Conservation (phyloP, 768 basidiomycete genomes). For the Arthromyces matolae region DNA sequence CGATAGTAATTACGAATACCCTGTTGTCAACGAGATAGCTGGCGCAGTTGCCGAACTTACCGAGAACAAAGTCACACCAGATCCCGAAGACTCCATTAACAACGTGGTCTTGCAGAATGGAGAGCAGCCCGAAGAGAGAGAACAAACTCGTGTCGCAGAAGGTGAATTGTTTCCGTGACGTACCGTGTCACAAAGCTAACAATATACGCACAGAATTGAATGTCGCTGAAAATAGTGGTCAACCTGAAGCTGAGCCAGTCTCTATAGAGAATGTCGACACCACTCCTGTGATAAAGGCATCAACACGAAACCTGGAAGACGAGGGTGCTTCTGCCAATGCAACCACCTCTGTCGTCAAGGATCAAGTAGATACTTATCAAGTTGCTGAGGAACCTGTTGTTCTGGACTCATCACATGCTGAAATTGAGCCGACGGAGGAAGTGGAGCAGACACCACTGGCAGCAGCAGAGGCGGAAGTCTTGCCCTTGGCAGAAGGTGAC, state of each 20-base stretch:
- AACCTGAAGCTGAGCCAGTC: too few relatives aligned
- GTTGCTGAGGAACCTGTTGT: not conserved
- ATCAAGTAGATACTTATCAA: not conserved
- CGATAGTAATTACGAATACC: not conserved
- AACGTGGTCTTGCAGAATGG: not conserved
- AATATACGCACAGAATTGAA: too few relatives aligned
- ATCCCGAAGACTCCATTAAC: not conserved
- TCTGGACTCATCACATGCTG: not conserved
- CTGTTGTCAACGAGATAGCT: not conserved
- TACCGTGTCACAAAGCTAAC: too few relatives aligned
- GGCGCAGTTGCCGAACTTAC: not conserved
- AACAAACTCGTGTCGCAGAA: not conserved
- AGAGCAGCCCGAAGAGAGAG: not conserved
- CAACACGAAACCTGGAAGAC: too few relatives aligned
- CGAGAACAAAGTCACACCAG: not conserved
- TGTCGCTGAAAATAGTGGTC: too few relatives aligned
- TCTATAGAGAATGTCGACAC: too few relatives aligned
- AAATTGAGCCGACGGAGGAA: not conserved
- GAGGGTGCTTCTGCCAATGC: too few relatives aligned
- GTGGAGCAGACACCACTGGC: not conserved
- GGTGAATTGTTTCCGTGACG: too few relatives aligned
- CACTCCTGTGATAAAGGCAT: too few relatives aligned
- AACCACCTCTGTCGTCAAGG: not conserved
- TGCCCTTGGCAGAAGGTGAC: too few relatives aligned
- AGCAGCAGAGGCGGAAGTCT: not conserved